Evolutionary conservation across 306 rosid species (phyloP), one percentile per base, ranked within the genome.

Genomic region (Oemleria cerasiformis): DNA sequence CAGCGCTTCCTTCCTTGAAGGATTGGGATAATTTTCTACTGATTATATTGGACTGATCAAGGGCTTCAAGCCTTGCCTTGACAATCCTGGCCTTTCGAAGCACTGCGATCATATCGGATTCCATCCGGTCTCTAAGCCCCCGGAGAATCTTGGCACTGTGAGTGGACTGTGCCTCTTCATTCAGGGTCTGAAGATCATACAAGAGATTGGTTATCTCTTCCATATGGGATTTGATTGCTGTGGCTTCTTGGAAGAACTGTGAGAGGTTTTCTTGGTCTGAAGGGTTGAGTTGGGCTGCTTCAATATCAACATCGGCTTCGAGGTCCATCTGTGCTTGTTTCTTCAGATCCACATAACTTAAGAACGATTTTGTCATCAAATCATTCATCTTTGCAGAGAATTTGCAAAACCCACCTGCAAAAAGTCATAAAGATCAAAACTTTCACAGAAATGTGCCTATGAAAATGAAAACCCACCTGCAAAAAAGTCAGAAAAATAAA

Each of bases 141-240:
- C 90, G 84, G 4, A 95, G 91, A 56, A 95, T 83, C 79, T 94
- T 94, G 34, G 92, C 75, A 65, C 96, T 89, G 84, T 89, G 97
- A 16, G 92, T 85, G 55, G 95, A 88, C 21, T 89, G 91, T 14
- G 95, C 77, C 76, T 94, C 96, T 71, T 85, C 88, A 66, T 89
- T 84, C 50, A 94, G 86, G 79, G 78, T 82, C 56, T 83, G 85
- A 73, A 94, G 96, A 73, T 91, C 97, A 25, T 15, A 19, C 76
- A 94, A 89, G 97, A 94, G 97, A 89, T 87, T 88, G 87, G 97
- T 76, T 55, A 90, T 87, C 92, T 87, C 97, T 86, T 89, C 91
- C 90, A 91, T 91, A 79, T 89, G 90, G 38, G 79, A 73, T 75
- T 89, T 94, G 81, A 86, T 77, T 64, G 72, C 81, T 15, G 74